Evolutionary conservation across 768 basidiomycete species (phyloP), one percentile per base, ranked within the genome.

Genomic region (Rhodotorula paludigena): DNA sequence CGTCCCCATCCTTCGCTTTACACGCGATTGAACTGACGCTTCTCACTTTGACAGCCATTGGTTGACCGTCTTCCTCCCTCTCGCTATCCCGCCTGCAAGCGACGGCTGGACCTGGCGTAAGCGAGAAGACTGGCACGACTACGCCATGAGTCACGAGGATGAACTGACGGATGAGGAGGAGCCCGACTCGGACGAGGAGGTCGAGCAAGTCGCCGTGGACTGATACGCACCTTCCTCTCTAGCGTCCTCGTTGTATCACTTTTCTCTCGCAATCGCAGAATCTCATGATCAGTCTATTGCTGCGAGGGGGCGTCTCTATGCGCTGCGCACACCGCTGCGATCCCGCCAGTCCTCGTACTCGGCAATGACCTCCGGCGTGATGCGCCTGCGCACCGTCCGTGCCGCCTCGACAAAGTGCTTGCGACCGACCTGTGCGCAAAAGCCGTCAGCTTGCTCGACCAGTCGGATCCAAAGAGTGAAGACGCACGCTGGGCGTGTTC

Each of bases 21-120:
- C 38, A 8, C 11, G 28, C 5, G 16, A 10, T 10, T 32, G 42
- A 23, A 2, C 5, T n/a, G n/a, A n/a, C n/a, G n/a, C n/a, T n/a
- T n/a, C n/a, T n/a, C n/a, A 36, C 16, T 5, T 32, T 14, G 25
- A 10, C 69, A 93, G 92, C 78, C 85, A 91, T 1, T 77, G 82
- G 33, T 84, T 84, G 59, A 91, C 91, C 0, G 83, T 98, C n/a
- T 74, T 97, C 28, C 69, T 98, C 21, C 96, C 96, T 0, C 77
- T 92, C 8, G 85, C 87, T 16, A 82, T 89, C 35, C 83, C 84
- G 62, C 91, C 94, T 0, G 87, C 88, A 63, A 89, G 89, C 0
- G 88, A 97, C 75, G 96, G 96, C 4, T 83, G 84, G 64, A 81
- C 83, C 0, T 93, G 90, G 90, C 87, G 85, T 20, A 85, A 89